Evolutionary conservation across 1,284 basidiomycete genomes (phyloP), one percentile per base, ranked within the genome.

Genomic region (Ustilago shanxiensis): DNA sequence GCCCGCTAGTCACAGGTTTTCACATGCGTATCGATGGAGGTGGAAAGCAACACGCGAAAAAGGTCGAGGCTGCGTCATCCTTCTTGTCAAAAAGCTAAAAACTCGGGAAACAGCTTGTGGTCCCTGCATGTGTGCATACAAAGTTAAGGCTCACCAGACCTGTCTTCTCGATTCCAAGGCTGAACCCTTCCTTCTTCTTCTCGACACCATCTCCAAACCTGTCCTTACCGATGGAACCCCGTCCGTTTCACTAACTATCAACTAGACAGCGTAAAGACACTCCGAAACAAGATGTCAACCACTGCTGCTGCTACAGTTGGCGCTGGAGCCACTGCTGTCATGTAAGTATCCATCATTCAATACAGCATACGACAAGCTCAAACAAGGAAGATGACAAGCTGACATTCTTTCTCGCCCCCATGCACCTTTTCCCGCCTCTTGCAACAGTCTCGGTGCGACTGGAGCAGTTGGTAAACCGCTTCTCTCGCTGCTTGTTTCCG

Each of bases 381-480:
- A n/a, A n/a, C n/a, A n/a, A n/a, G n/a, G n/a, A n/a, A n/a, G n/a
- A n/a, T n/a, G n/a, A n/a, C n/a, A n/a, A n/a, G n/a, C n/a, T n/a
- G n/a, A n/a, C n/a, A n/a, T n/a, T n/a, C n/a, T n/a, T n/a, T n/a
- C n/a, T n/a, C n/a, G n/a, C n/a, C 47, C 24, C 47, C 14, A 10
- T 33, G 7, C 5, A 33, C 31, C 11, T 24, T 41, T 28, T 28
- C n/a, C n/a, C 33, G 6, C 8, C 10, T 52, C 26, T 45, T 16
- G 31, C 14, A 10, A 20, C 58, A 72, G 61, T 29, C 44, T 78
- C 26, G 81, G 81, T 6, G 68, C 78, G 3, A 80, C 79, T 1
- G 81, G 81, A 29, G 80, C 80, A 4, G 79, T 80, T 9, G 81
- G 81, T 20, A 74, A 68, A 39, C 69, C 57, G 13, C 60, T 82